phyloP scores from a whole-genome alignment of 2,329 filamentous ascomycete species.

The Clathrospora elynae region DNA sequence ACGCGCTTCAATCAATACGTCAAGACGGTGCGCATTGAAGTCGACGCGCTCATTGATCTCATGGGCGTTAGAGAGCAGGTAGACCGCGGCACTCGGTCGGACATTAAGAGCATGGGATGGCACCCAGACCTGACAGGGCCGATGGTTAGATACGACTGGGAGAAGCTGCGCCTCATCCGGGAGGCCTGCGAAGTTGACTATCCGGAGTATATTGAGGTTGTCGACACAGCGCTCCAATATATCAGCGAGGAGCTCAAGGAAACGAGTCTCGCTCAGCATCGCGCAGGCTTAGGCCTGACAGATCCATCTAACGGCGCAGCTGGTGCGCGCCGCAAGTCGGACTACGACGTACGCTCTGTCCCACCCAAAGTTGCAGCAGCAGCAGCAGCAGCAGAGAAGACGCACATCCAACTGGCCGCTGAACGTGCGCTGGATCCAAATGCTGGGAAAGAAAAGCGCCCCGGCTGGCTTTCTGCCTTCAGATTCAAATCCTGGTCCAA shows the following conservation, averaged over 20 bases:
- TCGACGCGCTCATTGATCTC: slow-evolving; percentile 52
- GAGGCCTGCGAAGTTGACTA: slow-evolving; percentile 52
- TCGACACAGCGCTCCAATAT: slow-evolving; percentile 52
- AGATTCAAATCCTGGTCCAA: slow-evolving; percentile 38
- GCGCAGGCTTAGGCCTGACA: slow-evolving; percentile 23
- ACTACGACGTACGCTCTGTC: slow-evolving; percentile 23
- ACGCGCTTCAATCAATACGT: slow-evolving; percentile 51
- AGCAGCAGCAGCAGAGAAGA: slow-evolving; percentile 16
- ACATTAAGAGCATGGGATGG: slow-evolving; percentile 56
- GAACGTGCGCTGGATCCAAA: slow-evolving; percentile 27
- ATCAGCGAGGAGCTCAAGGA: slow-evolving; percentile 46
- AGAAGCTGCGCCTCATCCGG: slow-evolving; percentile 53
- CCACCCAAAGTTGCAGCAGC: slow-evolving; percentile 9
- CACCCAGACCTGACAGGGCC: slow-evolving; percentile 51
- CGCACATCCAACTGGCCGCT: slow-evolving; percentile 29
- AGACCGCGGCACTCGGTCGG: slow-evolving; percentile 51
- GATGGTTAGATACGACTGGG: slow-evolving; percentile 41
- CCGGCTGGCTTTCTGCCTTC: slow-evolving; percentile 39
- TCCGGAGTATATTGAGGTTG: slow-evolving; percentile 52
- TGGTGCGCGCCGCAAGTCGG: slow-evolving; percentile 30
- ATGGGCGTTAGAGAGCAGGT: slow-evolving; percentile 52
- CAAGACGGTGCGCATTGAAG: slow-evolving; percentile 48
- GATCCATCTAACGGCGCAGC: slow-evolving; percentile 8
- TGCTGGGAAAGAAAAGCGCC: slow-evolving; percentile 34
- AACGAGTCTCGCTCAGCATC: slow-evolving; percentile 25